These are phyloP conservation scores for Pyronema domesticum DNA, from an alignment of 495 filamentous ascomycete species.

Conservation along the genomic window DNA sequence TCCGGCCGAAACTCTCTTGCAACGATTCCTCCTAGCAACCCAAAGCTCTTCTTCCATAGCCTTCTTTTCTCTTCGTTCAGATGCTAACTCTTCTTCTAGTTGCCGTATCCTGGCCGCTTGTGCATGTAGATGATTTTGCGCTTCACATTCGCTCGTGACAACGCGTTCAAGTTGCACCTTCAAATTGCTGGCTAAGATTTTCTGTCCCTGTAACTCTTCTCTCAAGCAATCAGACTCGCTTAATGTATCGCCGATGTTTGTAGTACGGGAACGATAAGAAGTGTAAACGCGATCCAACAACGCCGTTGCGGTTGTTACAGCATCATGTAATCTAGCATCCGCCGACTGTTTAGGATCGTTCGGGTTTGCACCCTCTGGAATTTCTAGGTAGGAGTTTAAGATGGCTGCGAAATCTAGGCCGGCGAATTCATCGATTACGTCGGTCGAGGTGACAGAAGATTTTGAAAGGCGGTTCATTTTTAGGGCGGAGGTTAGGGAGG, in stretches of 20 bases:
- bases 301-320: constrained; percentile 17
- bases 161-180: constrained; percentile 18
- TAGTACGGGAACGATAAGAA: constrained; percentile 20
- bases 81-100: constrained; percentile 12
- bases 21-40: constrained; percentile 4
- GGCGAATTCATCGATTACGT: constrained; percentile 21
- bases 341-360: constrained; percentile 9
- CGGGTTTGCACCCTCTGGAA: constrained; percentile 7
- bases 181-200: constrained; percentile 11
- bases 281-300: constrained; percentile 22
- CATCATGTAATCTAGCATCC: constrained; percentile 16
- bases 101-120: constrained; percentile 15
- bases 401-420: constrained; percentile 16
- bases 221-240: constrained; percentile 5
- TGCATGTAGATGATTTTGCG: constrained; percentile 10
- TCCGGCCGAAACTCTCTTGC: constrained; percentile 13
- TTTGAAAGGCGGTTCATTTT: constrained; percentile 3
- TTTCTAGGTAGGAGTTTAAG: constrained; percentile 9
- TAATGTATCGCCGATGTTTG: constrained; percentile 10
- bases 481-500: constrained; percentile 5
- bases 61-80: constrained; percentile 10
- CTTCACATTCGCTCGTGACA: constrained; percentile 8
- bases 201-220: constrained; percentile 14
- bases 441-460: constrained; percentile 1
- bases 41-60: constrained; percentile 9